phyloP scores from a whole-genome alignment of 805 yeast species.

The Grigorovia jiainica region DNA sequence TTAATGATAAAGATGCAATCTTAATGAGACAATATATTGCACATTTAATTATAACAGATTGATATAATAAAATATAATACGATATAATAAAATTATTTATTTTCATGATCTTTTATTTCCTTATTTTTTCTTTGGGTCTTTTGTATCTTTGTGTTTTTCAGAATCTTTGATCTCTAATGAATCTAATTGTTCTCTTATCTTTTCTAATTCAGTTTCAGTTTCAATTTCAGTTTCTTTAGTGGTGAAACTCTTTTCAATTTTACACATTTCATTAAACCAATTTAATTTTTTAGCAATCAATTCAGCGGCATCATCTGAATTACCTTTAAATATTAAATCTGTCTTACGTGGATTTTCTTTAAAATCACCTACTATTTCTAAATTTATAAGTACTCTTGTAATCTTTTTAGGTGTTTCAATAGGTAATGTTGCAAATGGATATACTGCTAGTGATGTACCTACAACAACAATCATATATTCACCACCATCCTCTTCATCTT shows the following conservation, averaged over 20 bases:
- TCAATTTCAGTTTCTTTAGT: slow-evolving; percentile 4
- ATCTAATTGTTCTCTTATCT: not conserved
- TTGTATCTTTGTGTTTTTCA: not conserved
- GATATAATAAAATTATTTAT: not conserved
- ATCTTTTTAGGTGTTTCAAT: slow-evolving; percentile 42
- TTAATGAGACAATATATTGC: slow-evolving; percentile 44
- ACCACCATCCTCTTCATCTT: slow-evolving; percentile 33
- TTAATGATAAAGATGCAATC: slow-evolving; percentile 61
- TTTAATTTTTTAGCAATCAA: slow-evolving; percentile 46
- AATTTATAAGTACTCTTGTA: slow-evolving; percentile 60
- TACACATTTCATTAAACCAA: slow-evolving; percentile 49
- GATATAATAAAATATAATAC: not conserved
- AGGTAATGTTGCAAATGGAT: slow-evolving; percentile 84
- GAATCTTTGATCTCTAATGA: not conserved
- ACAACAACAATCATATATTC: slow-evolving; percentile 68
- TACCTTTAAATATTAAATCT: slow-evolving; percentile 53
- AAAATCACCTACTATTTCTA: slow-evolving; percentile 72
- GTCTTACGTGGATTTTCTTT: slow-evolving; percentile 39
- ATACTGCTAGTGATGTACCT: slow-evolving; percentile 84
- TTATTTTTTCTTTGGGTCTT: slow-evolving; percentile 4
- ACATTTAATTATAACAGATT: slow-evolving; percentile 13
- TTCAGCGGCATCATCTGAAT: slow-evolving; percentile 59
- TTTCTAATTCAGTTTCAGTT: slow-evolving; percentile 6
- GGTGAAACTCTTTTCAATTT: slow-evolving; percentile 1
- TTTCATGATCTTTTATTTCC: not conserved